These are phyloP conservation scores for Creolimax fragrantissima DNA, from an alignment of 78 protist species.

Conservation along the genomic window DNA sequence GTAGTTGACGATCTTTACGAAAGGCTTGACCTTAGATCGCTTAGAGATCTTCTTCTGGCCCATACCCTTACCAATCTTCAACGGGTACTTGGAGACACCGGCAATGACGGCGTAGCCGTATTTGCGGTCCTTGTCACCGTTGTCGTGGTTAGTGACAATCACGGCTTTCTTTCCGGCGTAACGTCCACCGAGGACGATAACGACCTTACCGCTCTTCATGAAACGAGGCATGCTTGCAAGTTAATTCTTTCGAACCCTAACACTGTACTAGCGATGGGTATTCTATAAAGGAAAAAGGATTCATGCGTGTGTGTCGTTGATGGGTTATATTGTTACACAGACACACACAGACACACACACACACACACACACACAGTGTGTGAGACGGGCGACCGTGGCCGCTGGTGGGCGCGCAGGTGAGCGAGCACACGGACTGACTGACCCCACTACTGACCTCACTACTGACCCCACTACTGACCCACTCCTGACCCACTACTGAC, in stretches of 20 bases:
- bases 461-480: neutral
- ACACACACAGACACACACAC: neutral
- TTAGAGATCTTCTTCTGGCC: slow-evolving; percentile 56
- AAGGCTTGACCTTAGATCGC: slow-evolving; percentile 82
- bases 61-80: slow-evolving; percentile 72
- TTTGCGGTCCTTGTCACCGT: slow-evolving; percentile 65
- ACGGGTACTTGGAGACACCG: slow-evolving; percentile 88
- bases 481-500: neutral
- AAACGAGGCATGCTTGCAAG: slow-evolving; percentile 21
- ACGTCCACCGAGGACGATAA: slow-evolving; percentile 85
- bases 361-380: neutral
- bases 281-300: neutral
- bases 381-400: neutral
- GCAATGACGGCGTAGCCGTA: slow-evolving; percentile 92
- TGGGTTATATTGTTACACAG: neutral
- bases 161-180: slow-evolving; percentile 97
- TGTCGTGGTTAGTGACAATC: slow-evolving; percentile 75
- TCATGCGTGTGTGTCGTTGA: neutral
- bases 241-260: neutral
- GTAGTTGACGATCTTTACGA: slow-evolving; percentile 92
- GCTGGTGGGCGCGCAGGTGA: neutral
- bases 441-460: neutral
- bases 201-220: slow-evolving; percentile 92
- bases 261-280: neutral
- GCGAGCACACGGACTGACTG: neutral